A percentile compares a stretch with the other conserved stretches of the same genome.
Evolutionary conservation across 148 eudicot species (phyloP).

Genomic region (Rhododendron kiyosumense): DNA sequence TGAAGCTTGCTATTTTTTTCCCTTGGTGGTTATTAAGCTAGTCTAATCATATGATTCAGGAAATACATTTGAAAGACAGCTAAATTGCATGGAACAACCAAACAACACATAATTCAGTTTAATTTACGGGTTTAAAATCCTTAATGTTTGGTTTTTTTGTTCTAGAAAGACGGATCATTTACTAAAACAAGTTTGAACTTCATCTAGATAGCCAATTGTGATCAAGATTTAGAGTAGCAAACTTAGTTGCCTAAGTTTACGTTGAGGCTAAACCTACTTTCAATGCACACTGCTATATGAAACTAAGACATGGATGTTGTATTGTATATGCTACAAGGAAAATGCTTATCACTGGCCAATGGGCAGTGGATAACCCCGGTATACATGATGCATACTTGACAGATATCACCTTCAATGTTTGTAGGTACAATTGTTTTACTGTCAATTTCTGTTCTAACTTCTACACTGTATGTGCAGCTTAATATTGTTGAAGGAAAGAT

Average conservation of each 20-base stretch:
- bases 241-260: background rate
- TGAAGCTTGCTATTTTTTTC: background rate
- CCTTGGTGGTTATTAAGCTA: background rate
- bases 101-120: background rate
- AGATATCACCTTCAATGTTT: background rate
- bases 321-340: background rate
- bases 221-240: background rate
- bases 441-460: background rate
- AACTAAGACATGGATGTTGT: background rate
- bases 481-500: conserved; percentile 98
- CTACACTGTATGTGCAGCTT: conserved; percentile 40
- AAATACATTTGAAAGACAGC: too few relatives aligned
- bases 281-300: background rate
- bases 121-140: background rate
- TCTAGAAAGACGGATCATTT: background rate
- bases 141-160: background rate
- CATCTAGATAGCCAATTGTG: background rate
- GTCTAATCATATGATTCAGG: background rate
- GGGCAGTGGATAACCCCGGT: background rate
- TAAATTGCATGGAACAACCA: background rate
- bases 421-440: background rate
- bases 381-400: background rate
- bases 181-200: background rate
- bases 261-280: background rate
- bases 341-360: background rate